Percentiles rank a stretch among this genome's conserved stretches.
Conservation (phyloP, 208 protist genomes). For the Tetramitus jugosus region DNA sequence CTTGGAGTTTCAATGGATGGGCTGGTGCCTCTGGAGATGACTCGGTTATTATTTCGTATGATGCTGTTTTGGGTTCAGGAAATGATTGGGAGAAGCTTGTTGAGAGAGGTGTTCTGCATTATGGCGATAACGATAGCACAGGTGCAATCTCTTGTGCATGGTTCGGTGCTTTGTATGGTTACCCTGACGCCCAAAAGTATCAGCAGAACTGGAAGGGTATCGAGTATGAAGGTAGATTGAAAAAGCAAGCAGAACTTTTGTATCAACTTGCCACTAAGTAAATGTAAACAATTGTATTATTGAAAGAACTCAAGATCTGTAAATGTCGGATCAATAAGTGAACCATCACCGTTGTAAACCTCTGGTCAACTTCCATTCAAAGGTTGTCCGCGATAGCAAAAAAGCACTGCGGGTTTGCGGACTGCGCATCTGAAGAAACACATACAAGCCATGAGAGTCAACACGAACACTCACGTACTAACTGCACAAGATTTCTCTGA, state of each 20-base stretch:
- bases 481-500: too few relatives aligned
- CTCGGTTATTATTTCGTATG: slow-evolving; percentile 10
- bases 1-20: slow-evolving; percentile 15
- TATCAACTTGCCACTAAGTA: too few relatives aligned
- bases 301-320: too few relatives aligned
- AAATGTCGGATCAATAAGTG: too few relatives aligned
- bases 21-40: slow-evolving; percentile 18
- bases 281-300: too few relatives aligned
- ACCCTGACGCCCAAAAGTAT: slow-evolving; percentile 1
- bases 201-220: background rate
- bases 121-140: slow-evolving; percentile 9
- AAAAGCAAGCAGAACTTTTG: background rate
- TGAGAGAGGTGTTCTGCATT: background rate
- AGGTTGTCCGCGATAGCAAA: too few relatives aligned
- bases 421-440: too few relatives aligned
- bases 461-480: too few relatives aligned
- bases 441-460: too few relatives aligned
- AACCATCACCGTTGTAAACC: too few relatives aligned
- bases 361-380: too few relatives aligned
- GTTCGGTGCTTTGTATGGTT: slow-evolving; percentile 22
- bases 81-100: background rate
- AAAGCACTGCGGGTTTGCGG: too few relatives aligned
- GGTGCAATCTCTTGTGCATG: slow-evolving; percentile 10
- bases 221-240: background rate
- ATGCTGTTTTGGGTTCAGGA: background rate